Percentiles rank a stretch among this genome's conserved stretches.
These are phyloP conservation scores for Boletus coccyginus DNA, from an alignment of 768 basidiomycete genomes.

Conservation along the genomic window DNA sequence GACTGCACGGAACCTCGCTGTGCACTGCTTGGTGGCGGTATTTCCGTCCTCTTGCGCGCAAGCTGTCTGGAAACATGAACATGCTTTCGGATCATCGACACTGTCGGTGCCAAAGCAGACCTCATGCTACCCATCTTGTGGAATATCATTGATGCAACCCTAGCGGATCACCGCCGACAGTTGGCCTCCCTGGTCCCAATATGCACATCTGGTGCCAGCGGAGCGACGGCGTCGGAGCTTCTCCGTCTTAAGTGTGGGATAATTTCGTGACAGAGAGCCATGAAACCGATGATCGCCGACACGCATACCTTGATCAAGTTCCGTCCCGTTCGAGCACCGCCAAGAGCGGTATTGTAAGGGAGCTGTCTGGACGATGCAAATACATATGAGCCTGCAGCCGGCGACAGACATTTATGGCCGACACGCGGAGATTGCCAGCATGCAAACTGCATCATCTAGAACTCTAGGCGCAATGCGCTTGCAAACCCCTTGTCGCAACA, in stretches of 20 bases:
- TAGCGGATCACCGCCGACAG: background rate
- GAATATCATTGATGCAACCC: background rate
- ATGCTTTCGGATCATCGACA: background rate
- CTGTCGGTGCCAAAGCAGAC: background rate
- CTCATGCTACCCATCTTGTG: background rate
- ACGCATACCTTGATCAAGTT: background rate
- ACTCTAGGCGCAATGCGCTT: background rate
- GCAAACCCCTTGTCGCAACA: background rate
- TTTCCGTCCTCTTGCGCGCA: background rate
- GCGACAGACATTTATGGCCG: background rate
- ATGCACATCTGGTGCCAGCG: background rate
- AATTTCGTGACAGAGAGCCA: background rate
- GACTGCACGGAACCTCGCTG: background rate
- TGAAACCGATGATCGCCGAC: background rate
- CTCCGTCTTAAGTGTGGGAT: background rate
- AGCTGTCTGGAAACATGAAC: too few species aligned
- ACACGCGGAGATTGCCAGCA: background rate
- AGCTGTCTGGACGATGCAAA: background rate
- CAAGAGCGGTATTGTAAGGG: background rate
- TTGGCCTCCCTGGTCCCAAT: background rate
- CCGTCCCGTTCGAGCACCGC: background rate
- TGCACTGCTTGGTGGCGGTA: background rate
- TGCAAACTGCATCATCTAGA: background rate
- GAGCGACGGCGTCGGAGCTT: background rate
- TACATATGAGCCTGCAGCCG: background rate